Conservation (phyloP, 768 basidiomycete genomes). For the Jaapia argillacea region DNA sequence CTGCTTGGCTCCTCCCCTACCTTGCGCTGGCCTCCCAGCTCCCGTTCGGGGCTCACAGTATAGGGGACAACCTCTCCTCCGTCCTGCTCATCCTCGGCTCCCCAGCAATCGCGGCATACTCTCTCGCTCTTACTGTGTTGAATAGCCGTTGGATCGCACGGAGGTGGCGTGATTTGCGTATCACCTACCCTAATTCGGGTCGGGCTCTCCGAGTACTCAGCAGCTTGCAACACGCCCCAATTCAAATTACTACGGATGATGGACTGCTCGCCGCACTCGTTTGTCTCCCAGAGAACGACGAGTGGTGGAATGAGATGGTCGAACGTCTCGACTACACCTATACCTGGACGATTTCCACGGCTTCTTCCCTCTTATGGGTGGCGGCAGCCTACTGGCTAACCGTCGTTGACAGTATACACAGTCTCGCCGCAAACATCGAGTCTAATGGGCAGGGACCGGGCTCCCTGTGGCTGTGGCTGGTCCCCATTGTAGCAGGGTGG, state of each 20-base stretch:
- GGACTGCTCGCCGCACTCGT: slow-evolving; percentile 29
- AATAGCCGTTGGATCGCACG: too few species aligned
- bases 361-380: slow-evolving; percentile 32
- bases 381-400: slow-evolving; percentile 32
- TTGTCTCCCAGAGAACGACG: slow-evolving; percentile 29
- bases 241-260: slow-evolving; percentile 19
- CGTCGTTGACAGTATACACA: slow-evolving; percentile 14
- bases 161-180: too few species aligned
- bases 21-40: neutral
- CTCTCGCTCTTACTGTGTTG: too few species aligned
- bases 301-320: slow-evolving; percentile 28
- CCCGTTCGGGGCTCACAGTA: neutral
- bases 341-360: slow-evolving; percentile 30
- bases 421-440: slow-evolving; percentile 8
- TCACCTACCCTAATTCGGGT: too few species aligned
- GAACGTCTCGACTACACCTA: slow-evolving; percentile 25
- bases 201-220: too few species aligned
- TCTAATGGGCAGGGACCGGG: slow-evolving; percentile 29
- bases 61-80: neutral
- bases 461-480: slow-evolving; percentile 33
- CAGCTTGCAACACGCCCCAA: too few species aligned
- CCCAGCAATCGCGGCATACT: neutral
- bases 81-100: neutral
- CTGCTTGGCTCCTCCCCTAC: neutral
- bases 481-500: slow-evolving; percentile 31